Base-by-base conservation (phyloP, 495 filamentous ascomycete species). In the Penicillium antarcticum region DNA sequence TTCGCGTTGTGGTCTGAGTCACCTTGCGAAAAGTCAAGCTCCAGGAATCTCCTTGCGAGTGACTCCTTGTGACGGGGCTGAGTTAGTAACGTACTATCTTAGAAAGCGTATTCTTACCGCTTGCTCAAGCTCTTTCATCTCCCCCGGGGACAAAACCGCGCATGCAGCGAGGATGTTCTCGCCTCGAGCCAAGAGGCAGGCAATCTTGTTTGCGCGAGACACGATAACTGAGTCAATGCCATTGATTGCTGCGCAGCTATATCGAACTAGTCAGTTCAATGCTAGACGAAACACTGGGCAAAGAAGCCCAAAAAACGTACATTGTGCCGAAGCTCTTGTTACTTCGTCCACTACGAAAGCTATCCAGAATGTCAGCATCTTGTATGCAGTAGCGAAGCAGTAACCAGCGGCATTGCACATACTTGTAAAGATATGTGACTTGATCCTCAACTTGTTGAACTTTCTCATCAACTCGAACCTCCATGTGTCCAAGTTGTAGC, bases 351-450 rank as follows among this genome's bases (percentile, higher is more conserved):
- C 72, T 66, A 21, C 75, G 71, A 51, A 84, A 78, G 56, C 73
- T 76, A 44, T 53, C 66, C 33, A 8, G 44, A 18, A 36, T 21
- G n/a, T 67, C 44, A 61, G 58, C 42, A 45, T 3, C 11, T n/a
- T 31, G 8, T 29, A 16, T 31, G 1, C 13, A 35, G 17, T 17
- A 44, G 2, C 13, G 38, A 47, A 13, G 21, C 46, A 34, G 17
- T 34, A 33, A 17, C 16, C 4, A 3, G 6, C 23, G 1, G 1
- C 10, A 11, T n/a, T 2, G 29, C 4, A 68, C 68, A 13, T 81
- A 86, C 72, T 85, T 89, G 64, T 91, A 96, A 1, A 97, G 77
- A 68, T 95, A 97, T 0, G 88, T 92, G 43, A 98, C 80, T 62
- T 95, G 89, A 24, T 92, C 82, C 33, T 80, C 73, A 1, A 83